Base-by-base conservation (phyloP, 148 eudicot species). In the Beta vulgaris region DNA sequence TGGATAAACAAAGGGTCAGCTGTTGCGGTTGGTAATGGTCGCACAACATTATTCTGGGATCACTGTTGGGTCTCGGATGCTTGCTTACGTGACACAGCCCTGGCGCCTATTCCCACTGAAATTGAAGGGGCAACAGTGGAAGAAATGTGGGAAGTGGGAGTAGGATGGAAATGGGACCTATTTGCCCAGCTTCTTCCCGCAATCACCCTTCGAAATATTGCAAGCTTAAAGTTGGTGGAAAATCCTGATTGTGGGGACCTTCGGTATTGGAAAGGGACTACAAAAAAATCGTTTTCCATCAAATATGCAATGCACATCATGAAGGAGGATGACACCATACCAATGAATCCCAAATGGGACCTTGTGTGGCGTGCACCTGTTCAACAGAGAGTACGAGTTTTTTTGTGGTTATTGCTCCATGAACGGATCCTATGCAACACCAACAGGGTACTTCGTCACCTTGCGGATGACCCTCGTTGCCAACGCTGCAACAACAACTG, bases 281-380 rank as follows among this genome's bases (percentile, higher is more conserved):
- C 5, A 7, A 5, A 8, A 5, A 48, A 48, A 2, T 6, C 16
- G 3, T 65, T 65, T 65, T 31, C 69, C 4, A n/a, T 65, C 6
- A 65, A 65, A n/a, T 65, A 23, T 19, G 69, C 29, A 0, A 1
- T 65, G 2, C 21, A 39, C 0, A 2, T 39, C 0, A 36, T 65
- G 0, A 7, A 29, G 6, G 6, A 65, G 4, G 29, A 39, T 0
- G 7, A 12, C 0, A 4, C 0, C 0, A 0, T 2, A 2, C 48
- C 7, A 1, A 18, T 7, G 3, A 31, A 39, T n/a, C 13, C 29
- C 0, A 21, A 36, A 1, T 65, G 48, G 48, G 15, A 65, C 0
- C 1, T 65, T 1, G 2, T 14, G 1, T 21, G 48, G 69, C 19
- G n/a, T 4, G 8, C 15, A 37, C 26, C 1, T 14, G 48, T 34